These are phyloP conservation scores for Hypoxylon sp. DNA, from an alignment of 2,329 filamentous ascomycete species.

Conservation along the genomic window DNA sequence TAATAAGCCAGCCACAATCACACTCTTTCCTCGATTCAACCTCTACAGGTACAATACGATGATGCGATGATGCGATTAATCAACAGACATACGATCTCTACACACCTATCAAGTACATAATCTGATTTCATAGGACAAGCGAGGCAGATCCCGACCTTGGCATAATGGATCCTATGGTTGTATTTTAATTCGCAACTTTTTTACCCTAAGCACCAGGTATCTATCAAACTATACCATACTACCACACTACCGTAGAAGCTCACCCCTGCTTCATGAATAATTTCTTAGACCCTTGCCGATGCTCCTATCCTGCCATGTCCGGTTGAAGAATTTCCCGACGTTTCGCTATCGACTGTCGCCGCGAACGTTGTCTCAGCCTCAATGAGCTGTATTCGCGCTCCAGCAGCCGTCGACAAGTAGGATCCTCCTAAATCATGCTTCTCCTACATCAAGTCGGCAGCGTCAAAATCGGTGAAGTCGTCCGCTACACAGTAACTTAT, in stretches of 20 bases:
- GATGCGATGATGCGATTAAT: background rate
- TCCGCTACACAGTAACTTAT: slow-evolving; percentile 93
- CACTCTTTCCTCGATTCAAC: slow-evolving; percentile 13
- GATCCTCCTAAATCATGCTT: slow-evolving; percentile 72
- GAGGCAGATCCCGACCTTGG: background rate
- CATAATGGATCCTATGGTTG: slow-evolving; percentile 10
- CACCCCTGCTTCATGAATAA: slow-evolving; percentile 14
- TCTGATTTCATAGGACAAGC: background rate
- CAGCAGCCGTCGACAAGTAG: slow-evolving; percentile 8
- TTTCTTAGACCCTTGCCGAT: slow-evolving; percentile 16
- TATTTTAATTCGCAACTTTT: slow-evolving; percentile 21
- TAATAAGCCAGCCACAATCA: too few species aligned
- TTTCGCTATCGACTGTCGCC: slow-evolving; percentile 21
- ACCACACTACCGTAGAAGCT: background rate
- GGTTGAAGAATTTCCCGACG: background rate
- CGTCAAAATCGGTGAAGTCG: slow-evolving; percentile 94
- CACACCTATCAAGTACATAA: background rate
- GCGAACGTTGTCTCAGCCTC: slow-evolving; percentile 9
- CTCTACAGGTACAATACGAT: slow-evolving; percentile 11
- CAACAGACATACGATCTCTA: background rate
- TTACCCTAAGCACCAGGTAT: slow-evolving; percentile 3
- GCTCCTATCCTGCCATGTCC: slow-evolving; percentile 10
- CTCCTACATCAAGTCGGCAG: slow-evolving; percentile 90
- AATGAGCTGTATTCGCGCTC: slow-evolving; percentile 25
- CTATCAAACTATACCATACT: slow-evolving; percentile 1